These are phyloP conservation scores for Hanseniaspora thailandica DNA, from an alignment of 805 yeast genomes.

Conservation along the genomic window DNA sequence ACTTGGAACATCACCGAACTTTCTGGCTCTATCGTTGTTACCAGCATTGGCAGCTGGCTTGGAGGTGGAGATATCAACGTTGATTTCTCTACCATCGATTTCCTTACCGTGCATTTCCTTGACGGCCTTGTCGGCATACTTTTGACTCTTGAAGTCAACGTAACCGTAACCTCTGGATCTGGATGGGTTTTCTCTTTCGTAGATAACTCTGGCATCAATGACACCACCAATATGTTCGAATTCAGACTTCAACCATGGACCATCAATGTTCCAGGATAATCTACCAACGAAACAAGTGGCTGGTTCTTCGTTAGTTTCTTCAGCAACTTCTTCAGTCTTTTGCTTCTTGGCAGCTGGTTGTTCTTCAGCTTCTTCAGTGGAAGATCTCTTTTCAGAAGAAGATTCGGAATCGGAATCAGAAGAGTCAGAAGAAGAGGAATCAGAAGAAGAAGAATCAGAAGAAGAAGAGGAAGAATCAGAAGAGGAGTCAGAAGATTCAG, in stretches of 20 bases:
- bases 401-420: conserved; percentile 24
- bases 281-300: conserved; percentile 93
- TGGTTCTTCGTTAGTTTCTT: conserved; percentile 45
- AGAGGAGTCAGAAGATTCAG: conserved; percentile 18
- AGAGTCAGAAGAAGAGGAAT: conserved; percentile 22
- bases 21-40: conserved; percentile 66
- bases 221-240: conserved; percentile 79
- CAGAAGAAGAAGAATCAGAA: too few relatives aligned
- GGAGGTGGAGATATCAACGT: conserved; percentile 81
- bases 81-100: conserved; percentile 93
- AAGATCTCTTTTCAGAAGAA: conserved; percentile 19
- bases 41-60: conserved; percentile 53
- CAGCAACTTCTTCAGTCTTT: conserved; percentile 30
- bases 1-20: conserved; percentile 81
- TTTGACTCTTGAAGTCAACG: conserved; percentile 77
- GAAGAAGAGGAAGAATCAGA: conserved; percentile 24
- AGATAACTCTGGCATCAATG: conserved; percentile 77
- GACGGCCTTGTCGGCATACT: conserved; percentile 76
- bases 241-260: conserved; percentile 81
- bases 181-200: conserved; percentile 73
- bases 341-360: conserved; percentile 28
- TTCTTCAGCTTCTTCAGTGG: conserved; percentile 25
- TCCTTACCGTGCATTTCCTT: conserved; percentile 80
- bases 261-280: conserved; percentile 94
- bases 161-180: conserved; percentile 96